Base-by-base conservation (phyloP, 371 early-diverging fungal genomes). In the Actinomucor elegans region DNA sequence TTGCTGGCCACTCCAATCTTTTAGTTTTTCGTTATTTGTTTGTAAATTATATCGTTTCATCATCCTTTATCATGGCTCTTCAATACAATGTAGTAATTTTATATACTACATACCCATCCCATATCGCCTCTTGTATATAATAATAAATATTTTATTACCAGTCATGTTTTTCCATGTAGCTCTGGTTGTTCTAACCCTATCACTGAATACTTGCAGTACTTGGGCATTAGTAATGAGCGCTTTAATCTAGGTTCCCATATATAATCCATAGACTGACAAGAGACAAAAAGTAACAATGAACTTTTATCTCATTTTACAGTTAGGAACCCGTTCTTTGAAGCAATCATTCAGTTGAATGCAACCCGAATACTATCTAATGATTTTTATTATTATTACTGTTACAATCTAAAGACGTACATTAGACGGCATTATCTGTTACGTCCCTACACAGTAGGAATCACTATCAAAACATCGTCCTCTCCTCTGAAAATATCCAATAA, bases 381-480 rank as follows among this genome's bases (percentile, higher is more conserved):
- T 40, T 14, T 5, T 23, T 31, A 12, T 38, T 37, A n/a, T n/a
- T n/a, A n/a, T n/a, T n/a, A n/a, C n/a, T n/a, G n/a, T n/a, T n/a
- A n/a, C n/a, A n/a, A n/a, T n/a, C n/a, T n/a, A n/a, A n/a, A n/a
- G n/a, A n/a, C n/a, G n/a, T n/a, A n/a, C n/a, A n/a, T n/a, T n/a
- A n/a, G n/a, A n/a, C n/a, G n/a, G n/a, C n/a, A n/a, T n/a, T 37
- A 18, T 38, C 38, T 38, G 21, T 20, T 7, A 9, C 17, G 11
- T 20, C 11, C 8, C 3, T 20, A 38, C 18, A 38, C 38, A 38
- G 38, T 38, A 15, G 20, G 18, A 8, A 75, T 31, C 8, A 81
- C 28, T 9, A 84, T 64, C 27, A 84, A 66, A 5, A 75, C 80
- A 60, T 84, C 84, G 12, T 80, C 72, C 27, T 77, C 75, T 23